Conservation (phyloP, 164 flowering plant species). For the Kingdonia uniflora region DNA sequence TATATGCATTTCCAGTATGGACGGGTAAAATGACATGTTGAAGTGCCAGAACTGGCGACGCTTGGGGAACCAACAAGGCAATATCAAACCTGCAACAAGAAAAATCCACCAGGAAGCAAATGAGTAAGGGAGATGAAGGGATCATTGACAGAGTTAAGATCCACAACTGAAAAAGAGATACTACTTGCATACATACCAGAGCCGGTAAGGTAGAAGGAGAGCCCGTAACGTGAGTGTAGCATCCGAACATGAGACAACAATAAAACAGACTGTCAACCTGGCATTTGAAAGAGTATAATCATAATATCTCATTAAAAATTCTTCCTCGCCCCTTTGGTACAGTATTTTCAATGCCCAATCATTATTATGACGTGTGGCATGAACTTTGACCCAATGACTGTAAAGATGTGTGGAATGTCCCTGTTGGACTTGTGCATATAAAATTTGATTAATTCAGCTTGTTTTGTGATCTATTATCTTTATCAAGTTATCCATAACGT, state of each 20-base stretch:
- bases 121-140: not conserved
- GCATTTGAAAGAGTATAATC: not conserved
- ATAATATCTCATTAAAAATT: no score
- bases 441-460: no score
- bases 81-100: constrained; percentile 78
- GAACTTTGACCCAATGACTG: no score
- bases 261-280: constrained; percentile 79
- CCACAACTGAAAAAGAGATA: not conserved
- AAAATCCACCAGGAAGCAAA: not conserved
- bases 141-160: not conserved
- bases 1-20: constrained; percentile 28
- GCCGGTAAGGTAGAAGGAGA: constrained; percentile 63
- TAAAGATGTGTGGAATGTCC: no score
- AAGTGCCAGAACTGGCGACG: constrained; percentile 75
- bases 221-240: constrained; percentile 80
- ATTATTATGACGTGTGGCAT: no score
- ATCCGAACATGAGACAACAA: constrained; percentile 89
- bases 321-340: no score
- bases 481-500: no score
- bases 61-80: constrained; percentile 52
- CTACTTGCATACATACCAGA: constrained; percentile 43
- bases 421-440: no score
- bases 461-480: no score
- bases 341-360: no score
- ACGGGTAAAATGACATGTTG: constrained; percentile 63